These are phyloP conservation scores for Trypanosoma caninum DNA, from an alignment of 208 protist species.

Conservation along the genomic window DNA sequence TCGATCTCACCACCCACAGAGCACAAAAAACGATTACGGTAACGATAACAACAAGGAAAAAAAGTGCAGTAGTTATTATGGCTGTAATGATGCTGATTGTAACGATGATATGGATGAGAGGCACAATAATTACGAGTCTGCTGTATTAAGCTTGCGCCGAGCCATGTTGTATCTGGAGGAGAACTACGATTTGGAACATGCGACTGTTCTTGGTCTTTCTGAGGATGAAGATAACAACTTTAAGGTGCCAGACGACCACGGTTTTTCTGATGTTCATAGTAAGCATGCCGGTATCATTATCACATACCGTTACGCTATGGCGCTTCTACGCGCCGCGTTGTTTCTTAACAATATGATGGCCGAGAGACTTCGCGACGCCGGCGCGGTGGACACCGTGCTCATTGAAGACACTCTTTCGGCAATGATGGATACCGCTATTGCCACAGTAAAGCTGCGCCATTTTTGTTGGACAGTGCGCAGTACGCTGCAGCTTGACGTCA, in stretches of 20 bases:
- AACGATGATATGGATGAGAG: neutral
- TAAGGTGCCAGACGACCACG: neutral
- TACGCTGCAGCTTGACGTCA: conserved; percentile 32
- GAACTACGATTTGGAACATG: conserved; percentile 70
- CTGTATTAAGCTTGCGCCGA: conserved; percentile 65
- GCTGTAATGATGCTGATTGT: conserved; percentile 13
- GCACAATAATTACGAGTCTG: conserved; percentile 37
- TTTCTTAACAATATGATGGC: conserved; percentile 67
- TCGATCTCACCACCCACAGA: neutral
- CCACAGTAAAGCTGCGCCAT: conserved; percentile 70
- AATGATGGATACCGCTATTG: conserved; percentile 87
- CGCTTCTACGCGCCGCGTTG: conserved; percentile 67
- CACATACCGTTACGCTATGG: conserved; percentile 48
- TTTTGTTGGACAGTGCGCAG: conserved; percentile 38
- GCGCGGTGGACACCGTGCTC: conserved; percentile 73
- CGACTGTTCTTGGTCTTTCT: conserved; percentile 38
- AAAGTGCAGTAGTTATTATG: too few relatives aligned
- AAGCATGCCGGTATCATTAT: conserved; percentile 32
- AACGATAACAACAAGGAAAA: too few relatives aligned
- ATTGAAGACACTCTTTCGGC: conserved; percentile 83
- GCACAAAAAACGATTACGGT: too few relatives aligned
- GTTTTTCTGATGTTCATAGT: neutral
- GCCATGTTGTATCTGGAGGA: conserved; percentile 87
- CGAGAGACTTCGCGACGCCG: conserved; percentile 50
- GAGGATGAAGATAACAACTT: conserved; percentile 17